Evolutionary conservation across 345 rosid genomes (phyloP), one percentile per base, ranked within the genome.

Genomic region (Stellera chamaejasme): DNA sequence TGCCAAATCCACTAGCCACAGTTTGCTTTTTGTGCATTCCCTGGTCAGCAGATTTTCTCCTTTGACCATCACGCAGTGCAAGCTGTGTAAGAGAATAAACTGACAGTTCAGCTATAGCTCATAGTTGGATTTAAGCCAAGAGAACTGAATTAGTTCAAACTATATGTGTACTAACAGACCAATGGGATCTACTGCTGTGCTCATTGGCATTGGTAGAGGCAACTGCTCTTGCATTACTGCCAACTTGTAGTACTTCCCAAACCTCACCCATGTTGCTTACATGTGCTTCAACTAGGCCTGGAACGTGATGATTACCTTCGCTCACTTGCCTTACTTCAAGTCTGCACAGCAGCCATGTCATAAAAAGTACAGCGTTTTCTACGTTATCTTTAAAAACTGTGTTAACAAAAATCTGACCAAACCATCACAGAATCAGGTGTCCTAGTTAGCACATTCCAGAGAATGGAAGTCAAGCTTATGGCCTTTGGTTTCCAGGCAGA

Each of bases 1-100:
- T n/a, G 99, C 99, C 61, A 93, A 76, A 66, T 93, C 99, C 50
- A 93, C 99, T 69, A 93, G 51, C 97, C 99, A 93, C 27, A 93
- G 73, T 74, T 87, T 93, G 85, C 97, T 93, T 73, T 75, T 89
- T 48, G 91, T 82, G 74, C 88, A 77, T 71, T 89, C 96, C 27
- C 94, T 95, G 58, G 67, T 89, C 74, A 93, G 75, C 68, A 84
- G 65, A 77, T 87, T 89, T 74, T 89, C 87, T 14, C 94, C 96
- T 68, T 74, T 77, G 23, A 93, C 94, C 85, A 84, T 84, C 75
- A 93, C 97, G 58, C 97, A 86, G 63, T 86, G 91, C 59, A 89
- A 68, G 73, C 99, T 93, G 85, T 43, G 59, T 27, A 47, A 56
- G 56, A 59, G 46, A 51, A 44, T 10, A 15, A 16, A 11, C 49